Evolutionary conservation across 2,329 filamentous ascomycete genomes (phyloP), one percentile per base, ranked within the genome.

Genomic region (Aspergillus novofumigatus): DNA sequence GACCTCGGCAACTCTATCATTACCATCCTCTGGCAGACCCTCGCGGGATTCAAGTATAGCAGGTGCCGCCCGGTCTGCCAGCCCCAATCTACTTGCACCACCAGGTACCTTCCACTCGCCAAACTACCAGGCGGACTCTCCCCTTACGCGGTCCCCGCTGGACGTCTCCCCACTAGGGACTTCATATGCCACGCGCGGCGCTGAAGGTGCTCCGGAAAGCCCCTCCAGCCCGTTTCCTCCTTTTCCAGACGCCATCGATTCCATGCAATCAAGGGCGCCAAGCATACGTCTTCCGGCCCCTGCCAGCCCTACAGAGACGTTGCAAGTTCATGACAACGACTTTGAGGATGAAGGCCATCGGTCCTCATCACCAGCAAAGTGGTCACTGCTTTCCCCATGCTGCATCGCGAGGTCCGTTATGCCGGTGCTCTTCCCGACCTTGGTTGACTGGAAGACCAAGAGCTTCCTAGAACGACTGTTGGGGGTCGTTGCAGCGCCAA

Each of bases 401-500:
- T 90, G 92, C 3, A 78, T 89, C 10, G 91, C 91, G 2, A 81
- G 89, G 56, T 76, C 88, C 7, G 78, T 97, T 14, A 72, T 86
- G 17, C 82, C 85, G 17, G 92, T 90, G 0, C 75, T 99, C 0
- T 96, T 97, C 64, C 94, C 94, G 0, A 97, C 93, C 0, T 75
- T 99, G 29, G 87, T 86, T 62, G 86, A 83, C 26, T 99, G 93
- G 91, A 79, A 75, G 47, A 84, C 89, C 28, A 97, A 97, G 74
- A 86, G 80, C n/a, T 73, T 88, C n/a, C 91, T 87, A 86, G 92
- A 93, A 66, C 92, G 90, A 68, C 76, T 92, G 48, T 77, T 97
- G 50, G 93, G 91, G 45, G 67, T 94, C 10, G 81, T 95, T 41
- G 92, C 92, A 7, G 87, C 91, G n/a, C 90, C 92, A 1, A 95